A percentile compares a stretch with the other conserved stretches of the same genome.
Evolutionary conservation across 1,139 yeast species (phyloP).

Genomic region (Geotrichum citri-aurantii): DNA sequence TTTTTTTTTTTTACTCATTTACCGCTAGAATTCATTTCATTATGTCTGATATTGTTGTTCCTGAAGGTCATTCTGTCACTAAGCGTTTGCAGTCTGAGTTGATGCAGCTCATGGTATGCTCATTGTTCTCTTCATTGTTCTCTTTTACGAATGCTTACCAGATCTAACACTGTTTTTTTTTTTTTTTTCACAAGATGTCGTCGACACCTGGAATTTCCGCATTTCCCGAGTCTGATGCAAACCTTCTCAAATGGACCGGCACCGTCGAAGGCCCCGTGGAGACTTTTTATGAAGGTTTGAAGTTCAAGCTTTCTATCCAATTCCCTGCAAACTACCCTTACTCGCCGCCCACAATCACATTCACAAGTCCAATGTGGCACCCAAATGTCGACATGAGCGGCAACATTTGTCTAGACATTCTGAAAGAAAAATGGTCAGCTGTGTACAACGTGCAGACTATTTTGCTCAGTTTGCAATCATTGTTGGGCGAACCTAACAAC

Average conservation of each 20-base stretch:
- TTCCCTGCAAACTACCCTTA: constrained; percentile 61
- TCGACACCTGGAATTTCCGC: constrained; percentile 48
- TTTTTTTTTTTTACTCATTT: not conserved
- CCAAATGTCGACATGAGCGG: constrained; percentile 68
- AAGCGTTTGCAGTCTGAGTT: constrained; percentile 47
- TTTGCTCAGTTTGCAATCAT: constrained; percentile 51
- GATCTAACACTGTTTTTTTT: not conserved
- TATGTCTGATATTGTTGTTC: constrained; percentile 22
- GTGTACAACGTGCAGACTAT: constrained; percentile 59
- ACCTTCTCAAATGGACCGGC: constrained; percentile 55
- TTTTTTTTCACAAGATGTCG: constrained; percentile 35
- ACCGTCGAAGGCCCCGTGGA: constrained; percentile 59
- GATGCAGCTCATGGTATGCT: constrained; percentile 43
- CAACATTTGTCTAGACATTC: constrained; percentile 51
- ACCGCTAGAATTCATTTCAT: not conserved
- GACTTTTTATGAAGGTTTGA: constrained; percentile 54
- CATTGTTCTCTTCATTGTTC: not conserved
- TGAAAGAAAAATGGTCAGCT: constrained; percentile 64
- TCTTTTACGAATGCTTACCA: not conserved
- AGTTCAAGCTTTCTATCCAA: constrained; percentile 47
- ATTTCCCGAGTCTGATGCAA: constrained; percentile 48
- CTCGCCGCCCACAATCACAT: constrained; percentile 54
- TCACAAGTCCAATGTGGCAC: constrained; percentile 63
- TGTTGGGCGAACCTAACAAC: constrained; percentile 52
- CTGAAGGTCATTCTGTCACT: constrained; percentile 42